Base-by-base conservation (phyloP, 352 stramenopile genomes). In the Globisporangium splendens region DNA sequence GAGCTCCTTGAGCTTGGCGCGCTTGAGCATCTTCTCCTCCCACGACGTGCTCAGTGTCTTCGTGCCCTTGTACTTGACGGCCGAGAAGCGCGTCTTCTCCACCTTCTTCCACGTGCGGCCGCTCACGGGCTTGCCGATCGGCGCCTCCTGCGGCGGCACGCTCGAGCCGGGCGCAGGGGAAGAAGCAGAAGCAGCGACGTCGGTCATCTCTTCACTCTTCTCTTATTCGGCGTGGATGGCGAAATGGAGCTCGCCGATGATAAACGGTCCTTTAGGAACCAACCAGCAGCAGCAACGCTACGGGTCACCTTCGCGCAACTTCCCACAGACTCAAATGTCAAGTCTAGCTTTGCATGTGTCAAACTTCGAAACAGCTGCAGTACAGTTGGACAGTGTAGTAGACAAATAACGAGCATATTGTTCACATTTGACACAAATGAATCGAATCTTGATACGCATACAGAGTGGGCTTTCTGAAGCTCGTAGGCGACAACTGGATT, bases 41-140 rank as follows among this genome's bases (percentile, higher is more conserved):
- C 88, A 96, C 56, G 88, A 90, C 28, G 83, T 89, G 72, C 84
- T 95, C 61, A 96, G 67, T 61, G 81, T 76, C 54, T 84, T 88
- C 38, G 81, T 90, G 63, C 77, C 83, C 57, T 91, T 93, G 57
- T 83, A 84, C 43, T 71, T 73, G 61, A 82, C 76, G 48, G 77
- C 56, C 57, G 83, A 93, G 65, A 93, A 93, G 49, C 84, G 80
- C 61, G 69, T 76, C 61, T 80, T 91, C 73, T 95, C 83, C 63
- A 81, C 73, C 56, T 86, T 92, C 70, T 95, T 95, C 86, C 86
- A 95, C 54, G 74, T 68, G 50, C 83, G 83, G 7, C 83, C 83
- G 58, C 86, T 95, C 59, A 92, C 80, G 28, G 79, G 72, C 42
- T 77, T 72, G 5, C 86, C 83, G 39, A 81, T 77, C 33, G 82